Evolutionary conservation across 768 basidiomycete genomes (phyloP).

Genomic region (Hortiboletus flavorubellus): DNA sequence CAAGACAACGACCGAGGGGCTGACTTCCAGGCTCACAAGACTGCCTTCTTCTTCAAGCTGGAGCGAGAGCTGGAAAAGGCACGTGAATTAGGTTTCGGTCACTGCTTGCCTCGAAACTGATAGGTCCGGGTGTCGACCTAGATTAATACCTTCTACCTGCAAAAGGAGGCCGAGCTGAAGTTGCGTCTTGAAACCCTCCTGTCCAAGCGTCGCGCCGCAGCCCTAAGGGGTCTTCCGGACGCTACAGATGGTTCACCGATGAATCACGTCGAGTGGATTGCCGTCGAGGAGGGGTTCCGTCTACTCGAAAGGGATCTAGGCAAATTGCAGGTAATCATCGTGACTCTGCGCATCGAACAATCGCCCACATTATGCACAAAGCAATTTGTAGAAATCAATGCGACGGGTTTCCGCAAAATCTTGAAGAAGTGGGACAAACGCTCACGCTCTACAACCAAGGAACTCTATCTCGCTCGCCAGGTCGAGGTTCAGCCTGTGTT

Average conservation of each 20-base stretch:
- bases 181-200: constrained; percentile 89
- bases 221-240: constrained; percentile 68
- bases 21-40: constrained; percentile 91
- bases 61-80: constrained; percentile 98
- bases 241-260: constrained; percentile 53
- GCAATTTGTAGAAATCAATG: constrained; percentile 98
- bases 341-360: constrained; percentile 7
- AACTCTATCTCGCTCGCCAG: constrained; percentile 92
- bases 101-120: constrained; percentile 3
- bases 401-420: constrained; percentile 94
- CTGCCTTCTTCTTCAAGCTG: constrained; percentile 98
- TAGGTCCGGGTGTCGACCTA: constrained; percentile 32
- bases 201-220: constrained; percentile 86
- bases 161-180: constrained; percentile 94
- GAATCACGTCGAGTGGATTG: constrained; percentile 85
- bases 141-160: constrained; percentile 98
- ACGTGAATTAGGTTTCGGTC: constrained; percentile 18
- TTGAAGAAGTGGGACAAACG: constrained; percentile 99
- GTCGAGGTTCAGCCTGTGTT: constrained; percentile 99
- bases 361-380: constrained; percentile 33
- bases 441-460: constrained; percentile 92
- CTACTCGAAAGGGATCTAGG: constrained; percentile 91
- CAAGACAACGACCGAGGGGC: constrained; percentile 74
- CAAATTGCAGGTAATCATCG: constrained; percentile 76
- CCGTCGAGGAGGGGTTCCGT: constrained; percentile 94